phyloP scores from a whole-genome alignment of 306 rosid genomes.

The Cucumis hystrix region DNA sequence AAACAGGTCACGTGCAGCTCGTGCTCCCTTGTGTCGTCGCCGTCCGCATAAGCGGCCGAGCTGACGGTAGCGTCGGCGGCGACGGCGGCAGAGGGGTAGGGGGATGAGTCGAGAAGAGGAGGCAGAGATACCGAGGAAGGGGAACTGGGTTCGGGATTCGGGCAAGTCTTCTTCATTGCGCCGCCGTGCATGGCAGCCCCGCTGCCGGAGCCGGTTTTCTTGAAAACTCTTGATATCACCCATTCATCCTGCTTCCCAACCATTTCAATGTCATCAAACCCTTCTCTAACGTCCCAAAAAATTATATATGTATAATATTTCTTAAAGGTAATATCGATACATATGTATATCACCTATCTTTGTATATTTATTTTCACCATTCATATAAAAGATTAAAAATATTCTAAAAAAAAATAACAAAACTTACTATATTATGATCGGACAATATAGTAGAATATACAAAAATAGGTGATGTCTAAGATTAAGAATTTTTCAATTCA shows the following conservation, averaged over 20 bases:
- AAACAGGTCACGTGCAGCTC: slow-evolving; percentile 93
- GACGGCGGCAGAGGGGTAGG: slow-evolving; percentile 17
- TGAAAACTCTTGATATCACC: slow-evolving; percentile 64
- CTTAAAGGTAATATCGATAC: too few species aligned
- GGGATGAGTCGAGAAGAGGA: slow-evolving; percentile 65
- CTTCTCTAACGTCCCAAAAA: background rate
- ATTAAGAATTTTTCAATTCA: too few species aligned
- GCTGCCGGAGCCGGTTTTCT: slow-evolving; percentile 24
- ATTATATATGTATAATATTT: too few species aligned
- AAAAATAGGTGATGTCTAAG: too few species aligned
- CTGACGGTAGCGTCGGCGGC: slow-evolving; percentile 11
- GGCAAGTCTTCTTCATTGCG: slow-evolving; percentile 33
- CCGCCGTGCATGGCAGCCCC: slow-evolving; percentile 13
- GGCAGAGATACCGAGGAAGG: slow-evolving; percentile 76
- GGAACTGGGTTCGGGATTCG: slow-evolving; percentile 57
- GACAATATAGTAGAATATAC: too few species aligned
- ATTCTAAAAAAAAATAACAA: too few species aligned
- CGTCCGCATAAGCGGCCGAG: too few species aligned
- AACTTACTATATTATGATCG: too few species aligned
- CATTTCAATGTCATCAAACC: background rate
- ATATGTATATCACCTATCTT: too few species aligned
- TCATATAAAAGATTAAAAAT: too few species aligned
- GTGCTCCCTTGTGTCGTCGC: slow-evolving; percentile 53
- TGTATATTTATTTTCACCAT: too few species aligned
- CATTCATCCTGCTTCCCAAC: slow-evolving; percentile 39